Percentiles rank a stretch among this genome's conserved stretches.
Conservation (phyloP, 768 basidiomycete species). For the Russula dissimulans region DNA sequence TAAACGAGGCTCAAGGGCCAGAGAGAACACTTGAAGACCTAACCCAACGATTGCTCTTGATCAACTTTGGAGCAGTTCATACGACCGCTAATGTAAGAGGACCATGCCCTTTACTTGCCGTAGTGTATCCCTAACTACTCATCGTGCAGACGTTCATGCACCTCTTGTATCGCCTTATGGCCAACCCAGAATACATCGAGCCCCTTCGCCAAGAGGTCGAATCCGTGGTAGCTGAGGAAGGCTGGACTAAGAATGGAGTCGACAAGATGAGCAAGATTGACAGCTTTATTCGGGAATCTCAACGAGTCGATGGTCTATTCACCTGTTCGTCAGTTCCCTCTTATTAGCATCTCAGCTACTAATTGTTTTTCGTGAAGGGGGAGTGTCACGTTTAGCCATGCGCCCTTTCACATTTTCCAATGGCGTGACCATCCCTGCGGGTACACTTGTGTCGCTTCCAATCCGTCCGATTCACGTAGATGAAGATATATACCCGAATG, state of each 20-base stretch:
- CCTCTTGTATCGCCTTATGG: slow-evolving; percentile 20
- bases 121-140: neutral
- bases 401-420: slow-evolving; percentile 20
- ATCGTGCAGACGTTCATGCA: neutral
- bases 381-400: slow-evolving; percentile 20
- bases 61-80: slow-evolving; percentile 33
- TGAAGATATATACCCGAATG: too few species aligned
- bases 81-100: slow-evolving; percentile 26
- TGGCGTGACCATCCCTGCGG: too few species aligned
- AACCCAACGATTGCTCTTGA: slow-evolving; percentile 25
- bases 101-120: too few species aligned
- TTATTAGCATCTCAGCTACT: neutral
- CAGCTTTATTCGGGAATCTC: slow-evolving; percentile 29
- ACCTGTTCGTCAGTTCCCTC: neutral
- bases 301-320: slow-evolving; percentile 20
- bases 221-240: slow-evolving; percentile 15
- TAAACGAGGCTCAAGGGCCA: slow-evolving; percentile 27
- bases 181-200: slow-evolving; percentile 21
- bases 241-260: slow-evolving; percentile 26
- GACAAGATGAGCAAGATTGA: slow-evolving; percentile 29
- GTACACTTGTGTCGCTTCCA: too few species aligned
- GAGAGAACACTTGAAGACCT: slow-evolving; percentile 26
- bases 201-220: slow-evolving; percentile 23
- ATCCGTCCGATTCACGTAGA: too few species aligned
- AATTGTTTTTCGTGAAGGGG: slow-evolving; percentile 7